Evolutionary conservation across 2,329 filamentous ascomycete genomes (phyloP).

Genomic region (Nemania sp.): DNA sequence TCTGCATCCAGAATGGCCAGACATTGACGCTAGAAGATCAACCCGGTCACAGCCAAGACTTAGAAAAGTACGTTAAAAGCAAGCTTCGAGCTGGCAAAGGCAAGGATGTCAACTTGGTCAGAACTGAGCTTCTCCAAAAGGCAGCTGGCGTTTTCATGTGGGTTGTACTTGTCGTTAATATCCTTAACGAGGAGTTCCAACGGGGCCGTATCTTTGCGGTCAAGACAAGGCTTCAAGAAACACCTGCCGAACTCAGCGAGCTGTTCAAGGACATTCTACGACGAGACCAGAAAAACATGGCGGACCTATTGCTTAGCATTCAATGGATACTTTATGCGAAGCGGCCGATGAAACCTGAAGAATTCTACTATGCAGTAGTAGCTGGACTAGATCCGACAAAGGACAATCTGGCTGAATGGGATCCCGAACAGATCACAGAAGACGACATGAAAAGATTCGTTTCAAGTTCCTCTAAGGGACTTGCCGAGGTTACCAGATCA

Average conservation of each 20-base stretch:
- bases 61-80: background rate
- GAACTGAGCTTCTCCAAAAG: conserved; percentile 37
- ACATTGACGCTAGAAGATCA: background rate
- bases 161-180: conserved; percentile 46
- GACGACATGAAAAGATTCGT: conserved; percentile 43
- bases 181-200: conserved; percentile 44
- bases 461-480: conserved; percentile 52
- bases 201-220: conserved; percentile 36
- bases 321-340: conserved; percentile 18
- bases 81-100: background rate
- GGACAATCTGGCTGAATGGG: background rate
- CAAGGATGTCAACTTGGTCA: conserved; percentile 23
- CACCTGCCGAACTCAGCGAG: conserved; percentile 39
- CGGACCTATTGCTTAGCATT: conserved; percentile 11
- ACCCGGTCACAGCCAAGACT: background rate
- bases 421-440: background rate
- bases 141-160: conserved; percentile 48
- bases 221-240: conserved; percentile 37
- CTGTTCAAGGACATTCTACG: conserved; percentile 15
- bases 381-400: conserved; percentile 4
- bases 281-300: conserved; percentile 5
- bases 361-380: conserved; percentile 14
- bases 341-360: conserved; percentile 5
- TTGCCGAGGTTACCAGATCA: conserved; percentile 49
- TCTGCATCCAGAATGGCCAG: background rate